Conservation (phyloP, 2,329 filamentous ascomycete genomes). For the Xylaria sp. region DNA sequence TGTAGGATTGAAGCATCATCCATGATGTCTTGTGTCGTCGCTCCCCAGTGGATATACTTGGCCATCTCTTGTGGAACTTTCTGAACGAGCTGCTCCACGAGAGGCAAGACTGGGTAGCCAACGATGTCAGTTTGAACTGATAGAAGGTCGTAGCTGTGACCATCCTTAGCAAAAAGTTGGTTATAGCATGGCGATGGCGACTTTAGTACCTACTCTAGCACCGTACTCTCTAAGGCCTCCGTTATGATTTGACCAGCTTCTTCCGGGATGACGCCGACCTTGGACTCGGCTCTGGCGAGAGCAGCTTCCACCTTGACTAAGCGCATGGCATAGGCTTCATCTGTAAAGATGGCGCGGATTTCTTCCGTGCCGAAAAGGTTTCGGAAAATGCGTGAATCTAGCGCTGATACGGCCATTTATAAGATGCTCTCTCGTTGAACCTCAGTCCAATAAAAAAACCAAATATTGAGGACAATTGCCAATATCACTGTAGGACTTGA, state of each 20-base stretch:
- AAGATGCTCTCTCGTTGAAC: not conserved
- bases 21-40: not conserved
- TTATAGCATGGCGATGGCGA: not conserved
- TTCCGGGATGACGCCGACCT: not conserved
- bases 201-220: not conserved
- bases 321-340: not conserved
- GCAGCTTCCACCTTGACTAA: not conserved
- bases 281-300: not conserved
- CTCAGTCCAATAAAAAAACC: not conserved
- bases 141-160: not conserved
- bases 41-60: not conserved
- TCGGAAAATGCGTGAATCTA: not conserved
- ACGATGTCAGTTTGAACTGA: not conserved
- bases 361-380: not conserved
- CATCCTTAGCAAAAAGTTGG: not conserved
- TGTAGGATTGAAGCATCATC: not conserved
- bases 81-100: not conserved
- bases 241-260: slow-evolving; percentile 1
- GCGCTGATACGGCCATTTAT: not conserved
- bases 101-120: slow-evolving; percentile 1
- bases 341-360: not conserved
- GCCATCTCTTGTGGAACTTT: not conserved
- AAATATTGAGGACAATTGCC: not conserved
- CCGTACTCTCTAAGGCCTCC: not conserved
- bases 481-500: not conserved